Evolutionary conservation across 208 protist species (phyloP), one percentile per base, ranked within the genome.

Genomic region (Crithidia acanthocephali): DNA sequence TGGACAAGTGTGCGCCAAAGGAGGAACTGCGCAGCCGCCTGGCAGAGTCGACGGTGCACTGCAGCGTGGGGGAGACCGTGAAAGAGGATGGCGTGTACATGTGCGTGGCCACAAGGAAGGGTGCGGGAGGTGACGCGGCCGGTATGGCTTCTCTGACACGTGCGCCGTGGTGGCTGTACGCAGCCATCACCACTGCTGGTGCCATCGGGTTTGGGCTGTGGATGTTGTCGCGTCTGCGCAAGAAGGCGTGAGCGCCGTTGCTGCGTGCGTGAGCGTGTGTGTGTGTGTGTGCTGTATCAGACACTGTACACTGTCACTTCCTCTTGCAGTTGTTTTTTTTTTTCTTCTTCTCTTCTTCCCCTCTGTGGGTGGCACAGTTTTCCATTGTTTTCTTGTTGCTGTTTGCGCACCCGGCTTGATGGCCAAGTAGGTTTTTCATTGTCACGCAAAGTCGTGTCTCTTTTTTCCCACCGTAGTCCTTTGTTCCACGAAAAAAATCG

Each of bases 141-240:
- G 20, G 25, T 32, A 32, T n/a, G 4, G 9, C 35, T 30, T 25
- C 47, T 11, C 27, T 58, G 23, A 25, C 23, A 1, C 37, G 64
- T 8, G 53, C 52, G 53, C 57, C 61, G 47, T 67, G 61, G 61
- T 67, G 61, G 61, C n/a, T 53, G 11, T 56, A 25, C 32, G 61
- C 61, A 1, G 22, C 47, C 4, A 18, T 33, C 25, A 32, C 47
- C 16, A 67, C 61, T 3, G 61, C 28, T 13, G 10, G 15, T 6
- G 47, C 52, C 2, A 11, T 70, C 10, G 35, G 52, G 0, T 22
- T 51, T 25, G 47, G 44, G 6, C 10, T 27, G 0, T 70, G 51
- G 51, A n/a, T 61, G 27, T 4, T 70, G 51, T 16, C 53, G 2
- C 33, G 27, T 8, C 25, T 48, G 13, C 30, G 51, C n/a, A 28